Evolutionary conservation across 306 rosid species (phyloP).

Genomic region (Boehmeria nivea): DNA sequence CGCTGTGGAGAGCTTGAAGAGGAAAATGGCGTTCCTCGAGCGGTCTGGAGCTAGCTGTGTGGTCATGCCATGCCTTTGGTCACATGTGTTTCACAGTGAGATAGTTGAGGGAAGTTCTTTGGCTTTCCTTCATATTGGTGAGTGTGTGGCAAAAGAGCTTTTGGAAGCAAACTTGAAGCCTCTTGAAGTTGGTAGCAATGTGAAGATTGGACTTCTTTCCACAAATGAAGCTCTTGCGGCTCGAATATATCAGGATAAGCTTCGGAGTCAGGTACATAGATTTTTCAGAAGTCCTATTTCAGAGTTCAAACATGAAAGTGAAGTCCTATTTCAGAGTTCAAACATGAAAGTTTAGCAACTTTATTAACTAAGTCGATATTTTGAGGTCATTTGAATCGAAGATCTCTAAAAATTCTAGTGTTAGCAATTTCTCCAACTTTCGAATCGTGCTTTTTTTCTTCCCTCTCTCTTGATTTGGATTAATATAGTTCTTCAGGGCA

Average conservation of each 20-base stretch:
- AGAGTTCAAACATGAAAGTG: background rate
- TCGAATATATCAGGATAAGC: slow-evolving; percentile 46
- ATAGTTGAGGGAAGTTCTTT: slow-evolving; percentile 44
- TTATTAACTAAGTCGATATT: too few species aligned
- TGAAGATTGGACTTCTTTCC: slow-evolving; percentile 52
- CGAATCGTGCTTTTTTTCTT: too few species aligned
- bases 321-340: background rate
- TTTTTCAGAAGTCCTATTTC: background rate
- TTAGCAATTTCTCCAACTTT: too few species aligned
- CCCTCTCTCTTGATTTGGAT: too few species aligned
- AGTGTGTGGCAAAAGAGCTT: slow-evolving; percentile 61
- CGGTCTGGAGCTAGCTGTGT: slow-evolving; percentile 53
- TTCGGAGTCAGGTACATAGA: slow-evolving; percentile 42
- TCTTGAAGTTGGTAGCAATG: slow-evolving; percentile 35
- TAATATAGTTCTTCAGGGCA: too few species aligned
- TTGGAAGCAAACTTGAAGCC: slow-evolving; percentile 54
- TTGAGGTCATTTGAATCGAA: too few species aligned
- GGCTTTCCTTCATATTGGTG: slow-evolving; percentile 60
- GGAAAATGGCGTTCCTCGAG: slow-evolving; percentile 41
- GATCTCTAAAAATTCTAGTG: too few species aligned
- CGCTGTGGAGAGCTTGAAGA: slow-evolving; percentile 41
- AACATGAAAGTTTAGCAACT: too few species aligned
- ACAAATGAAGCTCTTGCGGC: slow-evolving; percentile 31
- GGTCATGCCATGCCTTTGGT: slow-evolving; percentile 69
- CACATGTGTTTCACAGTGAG: slow-evolving; percentile 54